Base-by-base conservation (phyloP, 352 stramenopile species). In the Phytophthora meadii region DNA sequence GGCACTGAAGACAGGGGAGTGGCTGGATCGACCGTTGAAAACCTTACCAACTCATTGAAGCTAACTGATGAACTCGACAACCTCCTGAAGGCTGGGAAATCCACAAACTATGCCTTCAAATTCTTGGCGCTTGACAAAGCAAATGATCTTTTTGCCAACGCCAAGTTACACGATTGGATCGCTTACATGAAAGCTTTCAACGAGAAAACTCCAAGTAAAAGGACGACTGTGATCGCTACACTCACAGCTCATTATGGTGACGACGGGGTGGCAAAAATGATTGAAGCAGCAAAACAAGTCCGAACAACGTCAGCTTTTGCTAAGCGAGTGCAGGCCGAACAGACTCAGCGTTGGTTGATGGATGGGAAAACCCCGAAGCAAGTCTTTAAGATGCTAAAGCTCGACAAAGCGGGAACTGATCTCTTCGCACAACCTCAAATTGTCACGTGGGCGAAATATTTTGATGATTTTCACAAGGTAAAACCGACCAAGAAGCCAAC, bases 151-250 rank as follows among this genome's bases (percentile, higher is more conserved):
- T 28, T 65, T 1, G 28, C 12, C 11, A 55, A 44, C 28, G 30
- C 51, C 24, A 19, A 51, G 6, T 15, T 68, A n/a, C 36, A 42
- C 17, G 44, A 30, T 12, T 62, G 41, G 60, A 61, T 68, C 27
- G 37, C 4, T 17, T 61, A 68, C 51, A 56, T 68, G 34, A 68
- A 68, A 14, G n/a, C 14, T 5, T 61, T 67, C 9, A 67, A 67
- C 51, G 7, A 36, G 8, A 10, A 53, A 30, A 55, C 61, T 19
- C 59, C 59, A 7, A 42, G 24, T 4, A 19, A 67, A 5, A 51
- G 42, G 30, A 32, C 34, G 1, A 55, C 15, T 36, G 12, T 67
- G 41, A 55, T 67, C 9, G 25, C 37, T 19, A 61, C 51, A 25
- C 34, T 67, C 10, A 67, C 59, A n/a, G 14, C 22, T n/a, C 51